phyloP scores from a whole-genome alignment of 2,329 filamentous ascomycete genomes.

The Ophiostoma perfectum region DNA sequence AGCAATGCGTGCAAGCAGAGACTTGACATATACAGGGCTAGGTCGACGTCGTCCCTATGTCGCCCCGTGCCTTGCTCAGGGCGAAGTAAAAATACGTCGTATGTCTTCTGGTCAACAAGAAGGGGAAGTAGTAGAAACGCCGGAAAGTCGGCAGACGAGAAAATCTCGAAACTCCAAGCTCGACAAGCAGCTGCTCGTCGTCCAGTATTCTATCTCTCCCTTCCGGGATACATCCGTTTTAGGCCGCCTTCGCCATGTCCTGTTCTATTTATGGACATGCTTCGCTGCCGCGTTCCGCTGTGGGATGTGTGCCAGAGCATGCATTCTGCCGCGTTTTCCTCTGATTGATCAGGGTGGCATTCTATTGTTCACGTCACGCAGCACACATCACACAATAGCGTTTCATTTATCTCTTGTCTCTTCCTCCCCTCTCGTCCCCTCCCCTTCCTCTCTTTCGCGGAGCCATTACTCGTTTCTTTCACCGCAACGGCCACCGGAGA shows the following conservation, averaged over 20 bases:
- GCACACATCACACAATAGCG: neutral
- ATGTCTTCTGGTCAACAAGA: too few relatives aligned
- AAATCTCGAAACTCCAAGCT: too few relatives aligned
- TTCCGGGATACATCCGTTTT: neutral
- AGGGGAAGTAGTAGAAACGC: too few relatives aligned
- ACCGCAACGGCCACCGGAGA: neutral
- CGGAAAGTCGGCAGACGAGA: too few relatives aligned
- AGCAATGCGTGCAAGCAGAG: too few relatives aligned
- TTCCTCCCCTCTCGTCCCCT: neutral
- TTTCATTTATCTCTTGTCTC: neutral
- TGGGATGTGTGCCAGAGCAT: neutral
- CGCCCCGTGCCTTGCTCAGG: too few relatives aligned
- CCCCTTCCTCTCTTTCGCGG: neutral
- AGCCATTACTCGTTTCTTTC: neutral
- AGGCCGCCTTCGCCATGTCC: neutral
- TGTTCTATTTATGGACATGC: constrained; percentile 8
- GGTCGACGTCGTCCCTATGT: too few relatives aligned
- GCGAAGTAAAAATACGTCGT: too few relatives aligned
- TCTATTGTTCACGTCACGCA: neutral
- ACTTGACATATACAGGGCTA: too few relatives aligned
- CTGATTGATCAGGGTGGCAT: neutral
- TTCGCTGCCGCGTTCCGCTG: constrained; percentile 3
- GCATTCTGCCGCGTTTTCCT: neutral
- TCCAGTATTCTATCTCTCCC: neutral
- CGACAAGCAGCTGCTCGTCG: too few relatives aligned